These are phyloP conservation scores for Plasmopara halstedii DNA, from an alignment of 352 stramenopile genomes.

Conservation along the genomic window DNA sequence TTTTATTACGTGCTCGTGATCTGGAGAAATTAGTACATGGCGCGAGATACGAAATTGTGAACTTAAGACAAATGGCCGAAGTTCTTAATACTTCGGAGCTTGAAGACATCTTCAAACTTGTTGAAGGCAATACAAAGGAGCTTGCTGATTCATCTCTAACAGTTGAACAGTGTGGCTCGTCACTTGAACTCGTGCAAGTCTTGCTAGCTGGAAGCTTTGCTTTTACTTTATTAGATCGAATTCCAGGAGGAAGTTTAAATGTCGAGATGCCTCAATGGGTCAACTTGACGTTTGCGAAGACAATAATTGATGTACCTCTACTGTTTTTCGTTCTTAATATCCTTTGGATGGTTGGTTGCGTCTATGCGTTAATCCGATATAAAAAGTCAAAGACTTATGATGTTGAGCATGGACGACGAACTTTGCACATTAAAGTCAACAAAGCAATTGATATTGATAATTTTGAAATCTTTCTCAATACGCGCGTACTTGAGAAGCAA, in stretches of 20 bases:
- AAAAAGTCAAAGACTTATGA: conserved; percentile 50
- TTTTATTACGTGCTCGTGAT: conserved; percentile 84
- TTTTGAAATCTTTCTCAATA: conserved; percentile 38
- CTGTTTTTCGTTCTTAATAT: conserved; percentile 88
- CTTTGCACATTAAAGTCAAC: conserved; percentile 67
- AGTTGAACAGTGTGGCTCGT: conserved; percentile 50
- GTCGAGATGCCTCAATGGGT: conserved; percentile 82
- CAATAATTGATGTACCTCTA: conserved; percentile 46
- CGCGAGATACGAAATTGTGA: conserved; percentile 86
- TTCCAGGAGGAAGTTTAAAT: conserved; percentile 87
- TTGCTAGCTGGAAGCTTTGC: conserved; percentile 88
- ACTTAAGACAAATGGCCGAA: conserved; percentile 68
- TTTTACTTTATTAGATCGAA: conserved; percentile 88
- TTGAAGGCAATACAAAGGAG: conserved; percentile 85
- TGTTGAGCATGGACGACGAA: conserved; percentile 76
- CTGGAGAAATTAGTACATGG: conserved; percentile 90
- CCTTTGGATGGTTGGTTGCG: conserved; percentile 71
- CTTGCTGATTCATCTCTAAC: conserved; percentile 74
- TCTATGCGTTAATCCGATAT: conserved; percentile 44
- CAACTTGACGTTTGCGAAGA: conserved; percentile 27
- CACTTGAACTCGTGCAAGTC: conserved; percentile 84
- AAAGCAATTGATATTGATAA: conserved; percentile 34
- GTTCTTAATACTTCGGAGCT: conserved; percentile 87
- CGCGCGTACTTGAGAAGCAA: conserved; percentile 34
- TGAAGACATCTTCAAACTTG: conserved; percentile 82